Base-by-base conservation (phyloP, 495 filamentous ascomycete genomes). In the Penicillium atrosanguineum region DNA sequence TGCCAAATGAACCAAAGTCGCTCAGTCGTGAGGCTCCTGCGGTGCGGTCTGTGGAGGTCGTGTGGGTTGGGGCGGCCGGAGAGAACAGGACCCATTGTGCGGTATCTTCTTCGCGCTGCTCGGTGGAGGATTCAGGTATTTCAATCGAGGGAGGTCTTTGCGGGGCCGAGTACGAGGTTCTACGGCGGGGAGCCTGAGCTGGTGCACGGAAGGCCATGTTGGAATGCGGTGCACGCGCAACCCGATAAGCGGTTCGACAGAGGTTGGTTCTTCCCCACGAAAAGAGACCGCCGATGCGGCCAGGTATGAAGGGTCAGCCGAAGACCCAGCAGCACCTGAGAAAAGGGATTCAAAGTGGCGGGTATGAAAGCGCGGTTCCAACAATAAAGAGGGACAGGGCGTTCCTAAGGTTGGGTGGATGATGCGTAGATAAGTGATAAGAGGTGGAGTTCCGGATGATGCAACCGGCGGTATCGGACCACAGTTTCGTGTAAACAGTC, bases 81-180 rank as follows among this genome's bases (percentile, higher is more conserved):
- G 90, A 90, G 73, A 98, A 98, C 58, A 98, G 83, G 41, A 98
- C 85, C 95, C 94, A 97, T 83, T 96, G 92, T 65, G 91, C 85
- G 4, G 89, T 83, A 46, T 95, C 88, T 62, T 87, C 83, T 55
- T 69, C 57, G 49, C 64, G 54, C 57, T 65, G 72, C 20, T 78
- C 70, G 5, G 62, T 44, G 6, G 62, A 52, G 31, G 72, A 63
- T 34, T 74, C 64, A 5, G 74, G 73, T 37, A 66, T 56, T 39
- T 72, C 68, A 16, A 75, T 62, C 4, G 60, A 29, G 6, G 73
- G 64, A 18, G 71, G 70, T 14, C 72, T 68, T 50, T 79, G 77
- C 12, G 80, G 67, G 7, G 74, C 56, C n/a, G 77, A 69, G 63
- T 78, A 77, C 26, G 80, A 78, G 25, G 76, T 74, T 60, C 80